Conservation (phyloP, 2,329 filamentous ascomycete species). For the Mycogone perniciosa region DNA sequence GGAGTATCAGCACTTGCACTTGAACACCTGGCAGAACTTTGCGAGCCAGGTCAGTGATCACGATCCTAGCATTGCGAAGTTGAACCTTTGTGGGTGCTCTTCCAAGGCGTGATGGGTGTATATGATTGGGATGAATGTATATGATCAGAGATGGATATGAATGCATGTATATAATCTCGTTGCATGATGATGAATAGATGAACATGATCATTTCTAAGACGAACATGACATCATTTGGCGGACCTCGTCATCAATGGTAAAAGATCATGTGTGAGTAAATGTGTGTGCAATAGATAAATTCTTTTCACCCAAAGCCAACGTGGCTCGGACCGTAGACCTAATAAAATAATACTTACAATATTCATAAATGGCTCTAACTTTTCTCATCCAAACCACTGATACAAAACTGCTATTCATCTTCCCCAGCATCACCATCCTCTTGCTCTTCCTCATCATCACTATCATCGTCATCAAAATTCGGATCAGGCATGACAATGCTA, state of each 20-base stretch:
- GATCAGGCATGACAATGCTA: constrained; percentile 66
- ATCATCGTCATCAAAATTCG: constrained; percentile 37
- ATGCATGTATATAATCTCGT: too few species aligned
- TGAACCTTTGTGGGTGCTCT: constrained; percentile 50
- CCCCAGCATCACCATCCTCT: constrained; percentile 3
- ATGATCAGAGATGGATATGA: too few species aligned
- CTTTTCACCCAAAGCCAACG: too few species aligned
- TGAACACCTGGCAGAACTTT: constrained; percentile 60
- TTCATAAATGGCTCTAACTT: background rate
- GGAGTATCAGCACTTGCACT: constrained; percentile 60
- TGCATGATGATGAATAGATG: too few species aligned
- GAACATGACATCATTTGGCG: too few species aligned
- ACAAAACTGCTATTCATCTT: background rate
- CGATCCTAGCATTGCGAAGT: constrained; percentile 58
- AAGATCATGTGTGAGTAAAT: too few species aligned
- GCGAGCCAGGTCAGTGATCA: constrained; percentile 58
- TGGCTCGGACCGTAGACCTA: too few species aligned
- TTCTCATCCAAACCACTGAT: background rate
- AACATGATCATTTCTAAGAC: too few species aligned
- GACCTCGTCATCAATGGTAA: too few species aligned
- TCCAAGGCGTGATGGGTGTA: background rate
- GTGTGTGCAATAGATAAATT: too few species aligned
- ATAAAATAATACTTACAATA: too few species aligned
- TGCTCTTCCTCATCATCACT: constrained; percentile 29
- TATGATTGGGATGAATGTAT: too few species aligned